Conservation (phyloP, 1,139 yeast genomes). For the Hyphopichia burtonii region DNA sequence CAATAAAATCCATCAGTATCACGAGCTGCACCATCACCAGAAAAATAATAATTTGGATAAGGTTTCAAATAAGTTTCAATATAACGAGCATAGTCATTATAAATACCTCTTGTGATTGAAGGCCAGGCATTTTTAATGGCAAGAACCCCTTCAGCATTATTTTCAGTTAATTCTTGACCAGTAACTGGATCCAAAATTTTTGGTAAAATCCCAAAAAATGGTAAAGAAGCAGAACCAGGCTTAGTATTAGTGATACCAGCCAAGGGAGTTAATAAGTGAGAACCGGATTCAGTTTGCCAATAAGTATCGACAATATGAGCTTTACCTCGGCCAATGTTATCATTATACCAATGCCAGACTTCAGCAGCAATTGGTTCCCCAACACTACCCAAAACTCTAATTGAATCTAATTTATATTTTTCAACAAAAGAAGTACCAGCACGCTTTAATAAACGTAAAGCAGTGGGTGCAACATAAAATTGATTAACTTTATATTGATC, state of each 20-base stretch:
- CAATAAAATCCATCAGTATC: slow-evolving; percentile 76
- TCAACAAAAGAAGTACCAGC: slow-evolving; percentile 73
- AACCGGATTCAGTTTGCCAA: slow-evolving; percentile 85
- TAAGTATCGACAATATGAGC: slow-evolving; percentile 78
- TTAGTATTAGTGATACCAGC: slow-evolving; percentile 75
- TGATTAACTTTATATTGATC: slow-evolving; percentile 76
- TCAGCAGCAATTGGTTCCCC: slow-evolving; percentile 95
- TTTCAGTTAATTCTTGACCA: slow-evolving; percentile 62
- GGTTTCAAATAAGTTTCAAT: slow-evolving; percentile 73
- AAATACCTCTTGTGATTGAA: slow-evolving; percentile 73
- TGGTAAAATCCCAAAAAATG: slow-evolving; percentile 73
- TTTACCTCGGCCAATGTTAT: slow-evolving; percentile 70
- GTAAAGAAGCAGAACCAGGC: slow-evolving; percentile 78
- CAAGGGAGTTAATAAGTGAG: slow-evolving; percentile 69
- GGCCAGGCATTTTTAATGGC: slow-evolving; percentile 77
- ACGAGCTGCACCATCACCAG: slow-evolving; percentile 84
- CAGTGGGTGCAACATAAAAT: slow-evolving; percentile 90
- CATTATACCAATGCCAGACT: slow-evolving; percentile 91
- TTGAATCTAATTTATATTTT: slow-evolving; percentile 59
- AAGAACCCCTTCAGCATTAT: slow-evolving; percentile 72
- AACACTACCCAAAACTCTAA: slow-evolving; percentile 79
- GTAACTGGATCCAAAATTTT: slow-evolving; percentile 69
- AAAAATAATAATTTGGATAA: slow-evolving; percentile 66
- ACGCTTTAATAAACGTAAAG: slow-evolving; percentile 76
- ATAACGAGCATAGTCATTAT: slow-evolving; percentile 65